Conservation (phyloP, 306 rosid species). For the Ceratonia siliqua region DNA sequence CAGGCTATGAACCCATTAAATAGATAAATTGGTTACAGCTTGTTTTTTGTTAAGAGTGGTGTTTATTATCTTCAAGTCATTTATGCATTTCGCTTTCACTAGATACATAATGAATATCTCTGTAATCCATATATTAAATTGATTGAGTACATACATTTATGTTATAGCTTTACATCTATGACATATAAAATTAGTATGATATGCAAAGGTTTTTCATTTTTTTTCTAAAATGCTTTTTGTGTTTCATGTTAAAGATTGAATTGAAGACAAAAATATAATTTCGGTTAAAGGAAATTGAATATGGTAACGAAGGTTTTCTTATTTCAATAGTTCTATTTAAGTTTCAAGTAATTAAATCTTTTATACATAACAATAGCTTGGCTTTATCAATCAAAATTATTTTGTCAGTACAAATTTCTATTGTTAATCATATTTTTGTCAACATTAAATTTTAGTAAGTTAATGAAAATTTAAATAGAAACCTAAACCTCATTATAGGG, state of each 20-base stretch:
- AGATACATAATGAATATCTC: background rate
- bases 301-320: background rate
- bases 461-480: too few species aligned
- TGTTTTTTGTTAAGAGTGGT: background rate
- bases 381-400: background rate
- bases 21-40: background rate
- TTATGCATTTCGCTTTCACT: background rate
- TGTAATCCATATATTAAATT: slow-evolving; percentile 1
- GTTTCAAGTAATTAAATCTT: background rate
- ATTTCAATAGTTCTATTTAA: background rate
- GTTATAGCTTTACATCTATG: background rate
- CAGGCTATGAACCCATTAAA: background rate
- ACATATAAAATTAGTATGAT: background rate
- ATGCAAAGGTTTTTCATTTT: background rate
- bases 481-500: too few species aligned
- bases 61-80: background rate
- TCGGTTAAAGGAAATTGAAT: background rate
- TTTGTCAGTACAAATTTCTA: background rate
- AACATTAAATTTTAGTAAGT: too few species aligned
- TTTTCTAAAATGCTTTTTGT: background rate
- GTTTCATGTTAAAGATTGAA: background rate
- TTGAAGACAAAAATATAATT: background rate
- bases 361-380: background rate
- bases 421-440: background rate
- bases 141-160: background rate